A percentile compares a stretch with the other conserved stretches of the same genome.
phyloP scores from a whole-genome alignment of 2,329 filamentous ascomycete species.

The Rhexocercosporidium sp. region DNA sequence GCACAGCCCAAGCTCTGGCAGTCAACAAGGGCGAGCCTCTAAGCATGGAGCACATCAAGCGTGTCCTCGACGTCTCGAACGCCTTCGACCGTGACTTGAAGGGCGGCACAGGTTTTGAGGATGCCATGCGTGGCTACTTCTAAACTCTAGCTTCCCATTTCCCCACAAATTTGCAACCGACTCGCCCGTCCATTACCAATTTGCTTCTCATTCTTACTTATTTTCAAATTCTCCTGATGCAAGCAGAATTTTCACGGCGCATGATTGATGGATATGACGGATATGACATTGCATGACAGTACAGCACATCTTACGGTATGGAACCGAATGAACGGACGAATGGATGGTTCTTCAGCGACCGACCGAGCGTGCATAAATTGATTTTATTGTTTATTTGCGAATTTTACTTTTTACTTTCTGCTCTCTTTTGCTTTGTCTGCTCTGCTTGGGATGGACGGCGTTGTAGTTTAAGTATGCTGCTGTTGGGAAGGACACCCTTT shows the following conservation, averaged over 20 bases:
- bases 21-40: slow-evolving; percentile 74
- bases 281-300: background rate
- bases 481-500: background rate
- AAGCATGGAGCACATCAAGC: slow-evolving; percentile 78
- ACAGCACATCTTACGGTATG: background rate
- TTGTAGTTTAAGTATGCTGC: background rate
- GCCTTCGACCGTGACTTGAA: slow-evolving; percentile 84
- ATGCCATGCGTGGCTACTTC: slow-evolving; percentile 82
- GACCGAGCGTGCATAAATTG: slow-evolving; percentile 1
- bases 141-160: slow-evolving; percentile 22
- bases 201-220: background rate
- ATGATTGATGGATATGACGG: slow-evolving; percentile 8
- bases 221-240: background rate
- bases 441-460: background rate
- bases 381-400: background rate
- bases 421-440: background rate
- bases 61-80: slow-evolving; percentile 83
- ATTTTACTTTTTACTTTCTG: background rate
- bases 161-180: background rate
- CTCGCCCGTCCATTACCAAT: background rate
- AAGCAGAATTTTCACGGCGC: background rate
- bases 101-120: slow-evolving; percentile 78
- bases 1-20: slow-evolving; percentile 82
- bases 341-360: background rate
- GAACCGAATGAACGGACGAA: background rate